Base-by-base conservation (phyloP, 2,329 filamentous ascomycete species). In the Penicillium paneum region DNA sequence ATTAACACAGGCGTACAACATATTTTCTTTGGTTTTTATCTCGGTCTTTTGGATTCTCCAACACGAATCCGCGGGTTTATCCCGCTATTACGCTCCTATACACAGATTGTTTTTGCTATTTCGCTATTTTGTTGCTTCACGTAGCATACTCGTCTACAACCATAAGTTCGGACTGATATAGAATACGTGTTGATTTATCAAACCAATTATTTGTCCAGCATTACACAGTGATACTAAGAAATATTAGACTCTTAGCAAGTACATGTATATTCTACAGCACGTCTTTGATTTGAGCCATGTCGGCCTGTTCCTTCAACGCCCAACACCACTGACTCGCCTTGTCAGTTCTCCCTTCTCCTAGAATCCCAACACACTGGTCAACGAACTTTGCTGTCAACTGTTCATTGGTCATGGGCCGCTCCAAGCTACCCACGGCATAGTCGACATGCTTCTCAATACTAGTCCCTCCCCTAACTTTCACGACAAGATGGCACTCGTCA, bases 341-440 rank as follows among this genome's bases (percentile, higher is more conserved):
- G 29, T 69, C 63, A 0, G 72, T 71, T 32, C 66, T 64, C 1
- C 67, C 60, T 3, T 66, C 49, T 0, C 78, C 78, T n/a, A 81
- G 61, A 19, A 79, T 71, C 3, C 67, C 61, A 5, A 64, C 57
- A 32, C 74, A 75, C 57, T 82, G 79, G 57, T 79, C 78, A 21
- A 78, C 54, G 48, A 82, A 82, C 63, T 83, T 83, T 45, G 69
- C 72, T 52, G 72, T 69, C 32, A 83, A 60, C 54, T 79, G 73
- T 1, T 65, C 65, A 51, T 78, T 73, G 4, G 70, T 77, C 73
- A 82, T 71, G 0, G 79, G 79, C 15, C 75, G 73, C 53, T 79
- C 71, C 34, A 81, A 58, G 57, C 78, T 81, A 2, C 80, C 80
- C 38, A 82, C 70, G 3, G 79, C 79, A 69, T 82, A 77, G 50